Conservation (phyloP, 768 basidiomycete genomes). For the Dioszegia crocea region DNA sequence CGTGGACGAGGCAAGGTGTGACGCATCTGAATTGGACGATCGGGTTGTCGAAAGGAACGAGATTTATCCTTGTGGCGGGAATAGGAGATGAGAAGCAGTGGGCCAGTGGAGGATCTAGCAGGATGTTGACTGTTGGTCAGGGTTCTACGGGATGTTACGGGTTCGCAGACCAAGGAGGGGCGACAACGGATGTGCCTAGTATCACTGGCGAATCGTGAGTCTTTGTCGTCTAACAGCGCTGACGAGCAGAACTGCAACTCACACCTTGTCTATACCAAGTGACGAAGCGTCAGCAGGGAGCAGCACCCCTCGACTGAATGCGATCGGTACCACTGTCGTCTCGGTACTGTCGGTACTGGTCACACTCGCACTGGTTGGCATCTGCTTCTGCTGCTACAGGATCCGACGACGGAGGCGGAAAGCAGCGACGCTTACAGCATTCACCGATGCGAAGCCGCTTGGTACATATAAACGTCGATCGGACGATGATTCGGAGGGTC, state of each 20-base stretch:
- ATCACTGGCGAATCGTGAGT: conserved; percentile 26
- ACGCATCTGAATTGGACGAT: conserved; percentile 42
- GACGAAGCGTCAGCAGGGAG: not conserved
- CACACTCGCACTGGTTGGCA: conserved; percentile 29
- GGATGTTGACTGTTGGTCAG: conserved; percentile 42
- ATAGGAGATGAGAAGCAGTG: conserved; percentile 41
- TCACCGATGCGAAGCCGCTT: conserved; percentile 2
- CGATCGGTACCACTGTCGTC: conserved; percentile 10
- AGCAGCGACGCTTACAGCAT: conserved; percentile 3
- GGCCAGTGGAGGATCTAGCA: conserved; percentile 38
- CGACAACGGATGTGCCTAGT: conserved; percentile 20
- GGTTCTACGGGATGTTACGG: conserved; percentile 25
- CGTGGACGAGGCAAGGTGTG: conserved; percentile 28
- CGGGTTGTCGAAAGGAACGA: conserved; percentile 37
- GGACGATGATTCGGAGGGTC: conserved; percentile 3
- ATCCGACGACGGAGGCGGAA: conserved; percentile 5
- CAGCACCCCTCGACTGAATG: not conserved
- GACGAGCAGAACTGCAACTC: not conserved
- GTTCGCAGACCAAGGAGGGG: not conserved
- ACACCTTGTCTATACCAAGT: not conserved
- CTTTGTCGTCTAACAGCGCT: not conserved
- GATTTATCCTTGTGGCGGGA: conserved; percentile 42
- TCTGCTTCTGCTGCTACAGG: conserved; percentile 25
- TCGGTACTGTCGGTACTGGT: conserved; percentile 37
- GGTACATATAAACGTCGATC: not conserved